Percentiles rank a stretch among this genome's conserved stretches.
phyloP scores from a whole-genome alignment of 1,139 yeast species.

The Pichia sp. region DNA sequence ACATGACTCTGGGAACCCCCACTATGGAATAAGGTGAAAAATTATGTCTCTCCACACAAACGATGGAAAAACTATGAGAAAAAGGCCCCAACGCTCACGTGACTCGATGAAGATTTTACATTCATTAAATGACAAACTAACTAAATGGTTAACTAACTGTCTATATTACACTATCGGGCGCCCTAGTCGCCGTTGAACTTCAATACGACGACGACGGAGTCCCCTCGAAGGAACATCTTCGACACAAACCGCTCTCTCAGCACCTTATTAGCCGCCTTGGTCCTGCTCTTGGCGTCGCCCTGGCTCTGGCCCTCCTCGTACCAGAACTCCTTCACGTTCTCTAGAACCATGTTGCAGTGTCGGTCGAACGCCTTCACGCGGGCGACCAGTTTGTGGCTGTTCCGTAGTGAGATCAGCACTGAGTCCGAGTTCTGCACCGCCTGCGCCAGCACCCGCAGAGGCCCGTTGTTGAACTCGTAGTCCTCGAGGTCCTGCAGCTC shows the following conservation, averaged over 20 bases:
- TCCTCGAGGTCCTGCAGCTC: constrained; percentile 84
- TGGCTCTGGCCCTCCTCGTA: constrained; percentile 20
- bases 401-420: constrained; percentile 84
- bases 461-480: constrained; percentile 87
- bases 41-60: too few species aligned
- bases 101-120: not conserved
- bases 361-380: constrained; percentile 93
- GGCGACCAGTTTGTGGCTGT: constrained; percentile 86
- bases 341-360: constrained; percentile 89
- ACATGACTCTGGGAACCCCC: too few species aligned
- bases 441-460: constrained; percentile 77
- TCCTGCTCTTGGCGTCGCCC: constrained; percentile 17
- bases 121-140: too few species aligned
- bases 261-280: constrained; percentile 46
- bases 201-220: constrained; percentile 82
- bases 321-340: constrained; percentile 76
- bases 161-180: not conserved
- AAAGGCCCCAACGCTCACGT: not conserved
- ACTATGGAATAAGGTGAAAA: too few species aligned
- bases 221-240: constrained; percentile 91
- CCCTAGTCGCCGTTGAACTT: constrained; percentile 33
- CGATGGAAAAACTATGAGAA: not conserved
- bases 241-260: constrained; percentile 82
- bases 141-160: too few species aligned
- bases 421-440: constrained; percentile 65